Base-by-base conservation (phyloP, 75 land plant genomes). In the Chamaecyparis obtusa region DNA sequence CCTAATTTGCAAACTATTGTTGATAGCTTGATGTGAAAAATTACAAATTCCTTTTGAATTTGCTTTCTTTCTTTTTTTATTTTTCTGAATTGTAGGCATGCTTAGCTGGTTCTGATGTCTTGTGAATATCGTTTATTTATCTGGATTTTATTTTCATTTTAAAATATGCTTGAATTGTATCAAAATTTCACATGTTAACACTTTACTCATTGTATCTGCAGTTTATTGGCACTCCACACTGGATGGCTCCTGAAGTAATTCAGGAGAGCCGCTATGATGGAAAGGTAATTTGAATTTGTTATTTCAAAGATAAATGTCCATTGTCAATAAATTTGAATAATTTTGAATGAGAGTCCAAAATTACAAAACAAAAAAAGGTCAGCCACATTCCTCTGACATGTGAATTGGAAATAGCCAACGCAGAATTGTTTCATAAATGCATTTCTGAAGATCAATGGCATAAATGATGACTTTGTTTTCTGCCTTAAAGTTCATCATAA, bases 171-270 rank as follows among this genome's bases (percentile, higher is more conserved):
- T 60, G 6, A 7, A 6, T 19, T 55, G 51, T 46, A 3, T 46
- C 33, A 46, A 81, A 81, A 44, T 81, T n/a, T 46, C 48, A 81
- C 49, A 81, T 44, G 14, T 9, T 81, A 46, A 44, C 32, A 46
- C 21, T 81, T 41, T 81, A 19, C 36, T 77, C 67, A 32, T 87
- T 77, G 36, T 56, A n/a, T 86, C 44, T 87, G 86, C 93, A 97
- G 98, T 94, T 98, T 82, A 98, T 98, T 90, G 99, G 99, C 46
- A 98, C 99, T 71, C 99, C 99, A 54, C 99, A 98, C 90, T 98
- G 99, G 99, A 98, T 98, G 99, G 99, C 99, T 88, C 99, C 99
- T 80, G 99, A 98, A 91, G 99, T 98, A 69, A 98, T 98, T 88
- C 99, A 98, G 80, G 99, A 98, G 87, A 97, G 95, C 87, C 99